Conservation (phyloP, 202 grass and related monocot genomes). For the Eragrostis tef region DNA sequence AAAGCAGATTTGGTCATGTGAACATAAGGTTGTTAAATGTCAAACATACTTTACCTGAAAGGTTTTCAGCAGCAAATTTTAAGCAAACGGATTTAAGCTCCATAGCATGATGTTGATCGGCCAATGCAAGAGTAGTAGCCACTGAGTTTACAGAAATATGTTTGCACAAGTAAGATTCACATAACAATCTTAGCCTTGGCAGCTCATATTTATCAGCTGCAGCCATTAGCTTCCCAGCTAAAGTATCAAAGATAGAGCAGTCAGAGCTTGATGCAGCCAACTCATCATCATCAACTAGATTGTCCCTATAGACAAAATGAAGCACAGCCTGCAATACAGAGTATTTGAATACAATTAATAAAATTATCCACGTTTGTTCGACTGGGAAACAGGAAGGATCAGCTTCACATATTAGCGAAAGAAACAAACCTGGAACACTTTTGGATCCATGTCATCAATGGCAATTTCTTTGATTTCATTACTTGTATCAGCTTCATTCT, state of each 20-base stretch:
- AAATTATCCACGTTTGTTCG: not conserved
- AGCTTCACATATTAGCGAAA: constrained; percentile 6
- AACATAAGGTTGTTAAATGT: not conserved
- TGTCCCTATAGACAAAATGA: constrained; percentile 90
- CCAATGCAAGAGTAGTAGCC: constrained; percentile 82
- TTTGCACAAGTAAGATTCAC: constrained; percentile 94
- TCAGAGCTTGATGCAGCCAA: constrained; percentile 67
- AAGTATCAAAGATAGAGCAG: constrained; percentile 74
- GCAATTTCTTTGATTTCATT: constrained; percentile 66
- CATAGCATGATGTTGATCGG: constrained; percentile 79
- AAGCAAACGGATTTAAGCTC: constrained; percentile 98
- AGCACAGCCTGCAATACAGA: constrained; percentile 70
- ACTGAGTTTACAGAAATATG: constrained; percentile 86
- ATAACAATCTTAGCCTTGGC: constrained; percentile 78
- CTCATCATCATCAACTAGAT: constrained; percentile 73
- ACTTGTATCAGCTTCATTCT: constrained; percentile 41
- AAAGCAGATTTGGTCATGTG: not conserved
- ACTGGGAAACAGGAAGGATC: constrained; percentile 14
- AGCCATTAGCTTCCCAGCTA: constrained; percentile 89
- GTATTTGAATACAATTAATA: constrained; percentile 33
- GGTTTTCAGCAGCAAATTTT: constrained; percentile 92
- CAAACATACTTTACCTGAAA: constrained; percentile 62
- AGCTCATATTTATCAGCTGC: constrained; percentile 89
- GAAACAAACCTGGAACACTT: constrained; percentile 76
- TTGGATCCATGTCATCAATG: constrained; percentile 82